Evolutionary conservation across 2,329 filamentous ascomycete species (phyloP).

Genomic region (Huntiella savannae): DNA sequence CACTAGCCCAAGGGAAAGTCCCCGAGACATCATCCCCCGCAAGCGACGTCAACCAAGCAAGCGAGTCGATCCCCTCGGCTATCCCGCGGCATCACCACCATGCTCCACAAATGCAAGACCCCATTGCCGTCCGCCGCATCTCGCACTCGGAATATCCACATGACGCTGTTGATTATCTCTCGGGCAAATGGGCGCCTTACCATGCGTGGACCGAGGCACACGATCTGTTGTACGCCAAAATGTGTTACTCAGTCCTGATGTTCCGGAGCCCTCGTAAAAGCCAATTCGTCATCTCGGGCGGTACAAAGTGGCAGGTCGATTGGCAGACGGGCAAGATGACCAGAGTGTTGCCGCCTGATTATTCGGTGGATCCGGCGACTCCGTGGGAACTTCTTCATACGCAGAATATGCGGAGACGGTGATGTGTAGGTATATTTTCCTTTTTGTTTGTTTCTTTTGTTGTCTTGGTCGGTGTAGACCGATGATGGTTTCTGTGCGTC

Average conservation of each 20-base stretch:
- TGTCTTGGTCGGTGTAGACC: too few species aligned
- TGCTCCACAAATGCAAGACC: constrained; percentile 16
- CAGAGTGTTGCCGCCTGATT: constrained; percentile 32
- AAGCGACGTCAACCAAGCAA: neutral
- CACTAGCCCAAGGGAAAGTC: constrained; percentile 6
- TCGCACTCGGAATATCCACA: constrained; percentile 28
- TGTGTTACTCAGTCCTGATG: constrained; percentile 39
- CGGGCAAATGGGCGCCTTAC: constrained; percentile 37
- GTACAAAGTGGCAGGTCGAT: constrained; percentile 40
- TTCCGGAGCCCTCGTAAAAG: constrained; percentile 38
- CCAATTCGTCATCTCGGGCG: constrained; percentile 36
- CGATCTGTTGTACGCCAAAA: constrained; percentile 39
- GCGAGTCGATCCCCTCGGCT: neutral
- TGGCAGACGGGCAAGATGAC: constrained; percentile 38
- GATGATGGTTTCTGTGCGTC: neutral
- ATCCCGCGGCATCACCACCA: constrained; percentile 14
- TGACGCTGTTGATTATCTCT: constrained; percentile 26
- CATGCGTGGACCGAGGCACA: constrained; percentile 36
- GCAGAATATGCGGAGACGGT: constrained; percentile 22
- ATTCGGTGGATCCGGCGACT: constrained; percentile 31
- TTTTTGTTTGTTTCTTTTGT: constrained; percentile 3
- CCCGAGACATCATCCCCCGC: constrained; percentile 14
- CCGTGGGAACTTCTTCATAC: constrained; percentile 31
- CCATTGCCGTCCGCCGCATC: constrained; percentile 15
- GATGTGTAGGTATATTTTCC: neutral